These are phyloP conservation scores for Tuber umbilicatum DNA, from an alignment of 495 filamentous ascomycete genomes.

Conservation along the genomic window DNA sequence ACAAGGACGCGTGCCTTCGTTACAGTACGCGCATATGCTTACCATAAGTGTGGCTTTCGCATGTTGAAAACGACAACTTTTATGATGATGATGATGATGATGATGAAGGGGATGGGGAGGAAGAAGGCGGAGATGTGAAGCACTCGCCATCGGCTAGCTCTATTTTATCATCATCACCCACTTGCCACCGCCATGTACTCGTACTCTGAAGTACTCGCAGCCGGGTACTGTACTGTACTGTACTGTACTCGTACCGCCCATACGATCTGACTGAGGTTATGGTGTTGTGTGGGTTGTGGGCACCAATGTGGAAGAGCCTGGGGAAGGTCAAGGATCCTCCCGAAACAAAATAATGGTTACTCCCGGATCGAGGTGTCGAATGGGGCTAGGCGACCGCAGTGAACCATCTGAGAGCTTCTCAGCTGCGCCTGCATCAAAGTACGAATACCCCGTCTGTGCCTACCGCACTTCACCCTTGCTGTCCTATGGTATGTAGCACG, in stretches of 20 bases:
- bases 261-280: not conserved
- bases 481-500: slow-evolving; percentile 8
- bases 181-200: slow-evolving; percentile 14
- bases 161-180: not conserved
- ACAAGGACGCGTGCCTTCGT: not conserved
- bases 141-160: too few relatives aligned
- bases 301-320: slow-evolving; percentile 8
- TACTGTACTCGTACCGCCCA: not conserved
- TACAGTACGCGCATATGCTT: not conserved
- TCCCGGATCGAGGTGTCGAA: slow-evolving; percentile 25
- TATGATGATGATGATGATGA: not conserved
- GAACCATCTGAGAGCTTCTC: slow-evolving; percentile 6
- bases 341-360: slow-evolving; percentile 19
- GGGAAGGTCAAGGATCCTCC: slow-evolving; percentile 23
- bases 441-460: not conserved
- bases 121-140: too few relatives aligned
- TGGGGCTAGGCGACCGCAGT: slow-evolving; percentile 10
- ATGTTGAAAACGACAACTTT: not conserved
- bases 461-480: not conserved
- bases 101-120: not conserved
- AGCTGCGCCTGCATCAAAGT: slow-evolving; percentile 29
- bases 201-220: not conserved
- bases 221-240: too few relatives aligned
- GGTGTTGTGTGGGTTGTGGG: not conserved
- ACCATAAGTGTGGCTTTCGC: not conserved